phyloP scores from a whole-genome alignment of 805 yeast genomes.

The Saccharomycopsis fodiens region DNA sequence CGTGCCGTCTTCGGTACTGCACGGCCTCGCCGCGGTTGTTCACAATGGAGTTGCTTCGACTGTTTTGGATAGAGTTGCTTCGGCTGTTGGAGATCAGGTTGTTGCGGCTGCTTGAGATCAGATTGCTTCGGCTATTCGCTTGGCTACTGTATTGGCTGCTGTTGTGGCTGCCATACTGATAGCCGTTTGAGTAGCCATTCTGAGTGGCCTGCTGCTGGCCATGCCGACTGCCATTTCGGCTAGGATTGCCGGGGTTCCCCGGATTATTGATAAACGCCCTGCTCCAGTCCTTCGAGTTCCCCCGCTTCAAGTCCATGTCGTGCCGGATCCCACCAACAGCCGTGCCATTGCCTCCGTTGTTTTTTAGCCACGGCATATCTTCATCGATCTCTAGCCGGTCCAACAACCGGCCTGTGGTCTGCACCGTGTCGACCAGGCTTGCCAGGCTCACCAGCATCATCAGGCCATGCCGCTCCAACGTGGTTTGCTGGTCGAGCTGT shows the following conservation, averaged over 20 bases:
- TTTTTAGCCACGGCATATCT: slow-evolving; percentile 15
- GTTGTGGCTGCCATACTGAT: no score
- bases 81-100: not conserved
- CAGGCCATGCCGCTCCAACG: slow-evolving; percentile 8
- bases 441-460: slow-evolving; percentile 8
- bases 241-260: no score
- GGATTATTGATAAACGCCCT: not conserved
- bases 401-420: slow-evolving; percentile 5
- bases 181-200: not conserved
- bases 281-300: not conserved
- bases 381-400: slow-evolving; percentile 17
- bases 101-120: not conserved
- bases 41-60: not conserved
- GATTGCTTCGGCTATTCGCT: no score
- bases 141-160: no score
- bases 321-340: not conserved
- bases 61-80: no score
- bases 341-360: not conserved
- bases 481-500: not conserved
- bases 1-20: no score
- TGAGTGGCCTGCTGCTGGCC: no score
- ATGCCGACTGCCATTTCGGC: no score
- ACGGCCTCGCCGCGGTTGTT: not conserved
- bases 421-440: slow-evolving; percentile 10
- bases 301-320: not conserved